Base-by-base conservation (phyloP, 352 stramenopile genomes). In the Pythium apleroticum region DNA sequence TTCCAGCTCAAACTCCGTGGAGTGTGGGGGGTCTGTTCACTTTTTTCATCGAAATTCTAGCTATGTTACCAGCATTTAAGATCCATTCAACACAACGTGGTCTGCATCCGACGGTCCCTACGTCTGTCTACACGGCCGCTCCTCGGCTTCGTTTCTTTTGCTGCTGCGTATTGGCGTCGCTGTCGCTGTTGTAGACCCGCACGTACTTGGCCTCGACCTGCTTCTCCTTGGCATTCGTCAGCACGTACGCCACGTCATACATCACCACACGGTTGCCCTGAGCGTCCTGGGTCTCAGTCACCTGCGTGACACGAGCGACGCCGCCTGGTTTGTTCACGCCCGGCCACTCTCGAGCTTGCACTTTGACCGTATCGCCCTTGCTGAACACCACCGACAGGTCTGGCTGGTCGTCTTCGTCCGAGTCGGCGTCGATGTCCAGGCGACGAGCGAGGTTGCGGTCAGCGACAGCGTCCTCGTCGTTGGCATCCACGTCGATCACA, bases 301-400 rank as follows among this genome's bases (percentile, higher is more conserved):
- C 83, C 7, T 68, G 69, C n/a, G 72, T 75, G 22, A 92, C 66
- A 2, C 81, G 73, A 45, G 72, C 84, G 24, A 93, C 84, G 25
- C 84, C 84, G 6, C 84, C 84, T 19, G 77, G 80, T 57, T 93
- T 93, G 62, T 93, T 93, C 31, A 72, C 77, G 5, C 81, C 81
- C 31, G 70, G 61, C 72, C 84, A 84, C 6, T 87, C 75, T 20
- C 84, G 84, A 11, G 71, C 52, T 7, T 81, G 57, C 12, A 92
- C 81, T 22, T 80, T 63, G 15, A 92, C 81, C 6, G 78, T 72
- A 50, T 89, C 77, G 5, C 81, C 77, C 39, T 85, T 76, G 28
- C 64, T 57, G 45, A 89, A 90, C 22, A 87, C 41, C 46, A 61
- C 31, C 57, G 65, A 72, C 54, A 27, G 69, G 14, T 71, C 52